Percentiles rank a stretch among this genome's conserved stretches.
These are phyloP conservation scores for Coccomyxa sp. DNA, from an alignment of 139 green algal species.

Conservation along the genomic window DNA sequence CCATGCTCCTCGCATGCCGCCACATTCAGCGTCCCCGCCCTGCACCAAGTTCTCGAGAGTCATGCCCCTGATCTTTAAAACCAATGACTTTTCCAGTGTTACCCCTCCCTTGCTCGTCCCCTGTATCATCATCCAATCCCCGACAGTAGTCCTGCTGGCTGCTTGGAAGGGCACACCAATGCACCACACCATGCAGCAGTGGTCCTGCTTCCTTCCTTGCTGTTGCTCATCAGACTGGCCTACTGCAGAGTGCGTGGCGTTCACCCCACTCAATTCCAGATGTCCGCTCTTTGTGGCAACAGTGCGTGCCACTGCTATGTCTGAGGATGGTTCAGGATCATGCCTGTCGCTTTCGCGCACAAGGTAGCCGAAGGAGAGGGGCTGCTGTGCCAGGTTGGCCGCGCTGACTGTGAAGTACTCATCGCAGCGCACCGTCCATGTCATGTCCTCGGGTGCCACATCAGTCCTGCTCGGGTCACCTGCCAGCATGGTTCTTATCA, in stretches of 20 bases:
- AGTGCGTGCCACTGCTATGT: no score
- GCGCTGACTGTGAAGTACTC: slow-evolving; percentile 28
- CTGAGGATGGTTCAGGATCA: not conserved
- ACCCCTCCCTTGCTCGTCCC: no score
- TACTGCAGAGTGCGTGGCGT: not conserved
- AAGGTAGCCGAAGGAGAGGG: slow-evolving; percentile 22
- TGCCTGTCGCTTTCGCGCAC: slow-evolving; percentile 35
- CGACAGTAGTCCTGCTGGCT: no score
- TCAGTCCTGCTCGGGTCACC: slow-evolving; percentile 9
- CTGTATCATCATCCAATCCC: no score
- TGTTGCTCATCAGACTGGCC: not conserved
- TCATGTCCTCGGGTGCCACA: slow-evolving; percentile 19
- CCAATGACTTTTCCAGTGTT: not conserved
- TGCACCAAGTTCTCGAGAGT: not conserved
- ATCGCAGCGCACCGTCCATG: slow-evolving; percentile 38
- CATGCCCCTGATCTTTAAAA: not conserved
- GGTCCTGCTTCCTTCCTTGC: not conserved
- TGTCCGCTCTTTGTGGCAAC: no score
- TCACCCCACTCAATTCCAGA: no score
- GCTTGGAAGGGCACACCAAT: no score
- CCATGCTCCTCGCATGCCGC: not conserved
- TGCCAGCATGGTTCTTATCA: not conserved
- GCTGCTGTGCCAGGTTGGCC: slow-evolving; percentile 10
- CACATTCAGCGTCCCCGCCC: not conserved
- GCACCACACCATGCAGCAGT: not conserved